Evolutionary conservation across 352 stramenopile species (phyloP), one percentile per base, ranked within the genome.

Genomic region (Phytophthora foliorum): DNA sequence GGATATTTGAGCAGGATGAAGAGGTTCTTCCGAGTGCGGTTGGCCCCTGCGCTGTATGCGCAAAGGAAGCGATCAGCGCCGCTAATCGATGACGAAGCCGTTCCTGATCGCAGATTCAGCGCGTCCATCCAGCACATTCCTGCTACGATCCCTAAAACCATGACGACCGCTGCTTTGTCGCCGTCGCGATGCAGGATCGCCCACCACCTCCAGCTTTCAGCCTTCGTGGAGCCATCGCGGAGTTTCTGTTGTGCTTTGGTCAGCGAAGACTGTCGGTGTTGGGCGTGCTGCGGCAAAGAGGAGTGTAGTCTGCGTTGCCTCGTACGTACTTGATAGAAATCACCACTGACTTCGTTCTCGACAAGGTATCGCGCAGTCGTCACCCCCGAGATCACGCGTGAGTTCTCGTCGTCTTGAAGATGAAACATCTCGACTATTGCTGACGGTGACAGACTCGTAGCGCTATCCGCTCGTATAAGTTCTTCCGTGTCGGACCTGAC

Each of bases 1-100:
- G 82, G 85, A 93, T 93, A 93, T 93, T 91, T 90, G 72, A 89
- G 77, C 9, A 90, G 62, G 53, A 91, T 39, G 74, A 91, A 93
- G 63, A 89, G 77, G 22, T 82, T 74, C 52, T 89, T 72, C 10
- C 82, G 71, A 31, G 78, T 85, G 21, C 82, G 82, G 48, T 91
- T 76, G 0, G 75, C 77, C 19, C 78, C 69, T 9, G 80, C 75
- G 38, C 75, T 89, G 67, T 91, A 91, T 17, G 71, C 72, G 53
- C 85, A 93, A 9, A 79, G 32, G 10, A 89, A 81, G 32, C 41
- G 58, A 34, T 69, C 60, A 2, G 51, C 62, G 7, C 45, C 41
- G 24, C 51, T 66, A 17, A 14, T 56, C 36, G 56, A 17, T 1
- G 42, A 34, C 5, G 46, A 62, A 4, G 44, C 34, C 6, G 54